Evolutionary conservation across 192 early-diverging fungal genomes (phyloP).

Genomic region (Pecoramyces ruminantium): DNA sequence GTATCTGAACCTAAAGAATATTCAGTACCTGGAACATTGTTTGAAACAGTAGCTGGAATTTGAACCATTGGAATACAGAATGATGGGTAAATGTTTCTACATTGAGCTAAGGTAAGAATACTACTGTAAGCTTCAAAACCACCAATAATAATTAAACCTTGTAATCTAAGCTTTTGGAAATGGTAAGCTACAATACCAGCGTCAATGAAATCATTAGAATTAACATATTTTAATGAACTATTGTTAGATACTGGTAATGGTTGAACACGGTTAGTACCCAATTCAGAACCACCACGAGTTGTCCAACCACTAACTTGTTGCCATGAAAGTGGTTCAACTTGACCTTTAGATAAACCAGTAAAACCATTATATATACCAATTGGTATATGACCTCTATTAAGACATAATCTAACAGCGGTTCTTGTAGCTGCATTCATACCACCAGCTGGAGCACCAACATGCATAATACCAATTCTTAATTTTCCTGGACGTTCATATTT

Average conservation of each 20-base stretch:
- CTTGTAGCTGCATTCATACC: constrained; percentile 96
- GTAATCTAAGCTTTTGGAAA: constrained; percentile 76
- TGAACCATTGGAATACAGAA: constrained; percentile 87
- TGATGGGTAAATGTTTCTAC: constrained; percentile 66
- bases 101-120: constrained; percentile 48
- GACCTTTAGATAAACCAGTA: constrained; percentile 66
- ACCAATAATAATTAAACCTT: constrained; percentile 83
- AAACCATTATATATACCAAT: constrained; percentile 88
- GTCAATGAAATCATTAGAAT: constrained; percentile 27
- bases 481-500: neutral
- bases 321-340: constrained; percentile 66
- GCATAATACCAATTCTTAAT: constrained; percentile 73
- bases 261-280: constrained; percentile 89
- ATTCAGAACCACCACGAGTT: constrained; percentile 69
- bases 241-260: constrained; percentile 35
- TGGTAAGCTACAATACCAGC: constrained; percentile 79
- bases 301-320: constrained; percentile 80
- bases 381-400: constrained; percentile 73
- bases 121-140: constrained; percentile 89
- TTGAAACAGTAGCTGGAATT: constrained; percentile 87
- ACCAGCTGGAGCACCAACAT: constrained; percentile 88
- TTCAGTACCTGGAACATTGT: constrained; percentile 96
- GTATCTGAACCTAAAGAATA: constrained; percentile 87
- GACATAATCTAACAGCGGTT: constrained; percentile 59
- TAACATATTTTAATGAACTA: neutral